phyloP scores from a whole-genome alignment of 371 early-diverging fungal genomes.

The Capillidium heterosporum region DNA sequence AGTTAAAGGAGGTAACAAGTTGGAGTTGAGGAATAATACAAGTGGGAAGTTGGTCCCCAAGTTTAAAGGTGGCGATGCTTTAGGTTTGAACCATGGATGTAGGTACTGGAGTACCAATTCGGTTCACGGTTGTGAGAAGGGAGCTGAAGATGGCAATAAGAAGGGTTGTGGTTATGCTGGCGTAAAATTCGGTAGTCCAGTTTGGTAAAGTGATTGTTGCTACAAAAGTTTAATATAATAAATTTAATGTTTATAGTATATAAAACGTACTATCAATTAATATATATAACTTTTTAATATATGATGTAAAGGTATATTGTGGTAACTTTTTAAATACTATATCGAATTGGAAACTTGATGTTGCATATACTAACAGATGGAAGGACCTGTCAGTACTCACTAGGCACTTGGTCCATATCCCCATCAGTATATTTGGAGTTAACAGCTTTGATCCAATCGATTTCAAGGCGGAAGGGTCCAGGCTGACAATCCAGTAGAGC shows the following conservation, averaged over 20 bases:
- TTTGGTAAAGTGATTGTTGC: background rate
- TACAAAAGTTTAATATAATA: too few relatives aligned
- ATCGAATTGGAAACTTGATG: too few relatives aligned
- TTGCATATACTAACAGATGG: too few relatives aligned
- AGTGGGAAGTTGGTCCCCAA: slow-evolving; percentile 7
- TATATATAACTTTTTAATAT: too few relatives aligned
- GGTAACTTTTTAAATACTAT: too few relatives aligned
- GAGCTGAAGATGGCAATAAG: slow-evolving; percentile 3
- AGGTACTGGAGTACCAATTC: slow-evolving; percentile 3
- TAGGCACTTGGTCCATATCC: slow-evolving; percentile 23
- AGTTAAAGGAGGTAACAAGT: slow-evolving; percentile 19
- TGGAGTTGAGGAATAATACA: slow-evolving; percentile 1
- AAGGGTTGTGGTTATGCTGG: slow-evolving; percentile 1
- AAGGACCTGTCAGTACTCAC: too few relatives aligned
- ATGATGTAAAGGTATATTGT: too few relatives aligned
- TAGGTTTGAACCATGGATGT: slow-evolving; percentile 23
- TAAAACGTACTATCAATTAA: too few relatives aligned
- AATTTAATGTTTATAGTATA: too few relatives aligned
- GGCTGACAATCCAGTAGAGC: slow-evolving; percentile 61
- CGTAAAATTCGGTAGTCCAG: background rate
- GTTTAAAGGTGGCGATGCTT: slow-evolving; percentile 26
- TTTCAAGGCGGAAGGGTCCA: slow-evolving; percentile 73
- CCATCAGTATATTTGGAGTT: slow-evolving; percentile 55
- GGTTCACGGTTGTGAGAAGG: background rate
- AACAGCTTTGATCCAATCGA: slow-evolving; percentile 75